phyloP scores from a whole-genome alignment of 2,329 filamentous ascomycete genomes.

The Verticillium tricorpus region DNA sequence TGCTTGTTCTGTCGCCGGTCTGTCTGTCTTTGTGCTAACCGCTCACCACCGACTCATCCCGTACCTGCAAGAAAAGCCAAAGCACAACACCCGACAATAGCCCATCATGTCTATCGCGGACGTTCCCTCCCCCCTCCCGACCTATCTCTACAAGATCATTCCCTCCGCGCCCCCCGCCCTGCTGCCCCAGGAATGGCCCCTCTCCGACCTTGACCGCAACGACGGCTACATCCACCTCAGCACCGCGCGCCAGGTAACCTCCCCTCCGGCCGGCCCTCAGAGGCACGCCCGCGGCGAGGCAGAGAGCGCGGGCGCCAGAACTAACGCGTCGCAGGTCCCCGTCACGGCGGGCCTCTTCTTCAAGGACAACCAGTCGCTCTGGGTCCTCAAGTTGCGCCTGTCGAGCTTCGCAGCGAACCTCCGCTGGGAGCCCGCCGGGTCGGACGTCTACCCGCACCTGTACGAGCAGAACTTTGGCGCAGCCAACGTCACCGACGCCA shows the following conservation, averaged over 20 bases:
- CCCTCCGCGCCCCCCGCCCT: slow-evolving; percentile 46
- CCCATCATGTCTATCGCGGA: neutral
- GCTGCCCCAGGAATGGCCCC: slow-evolving; percentile 48
- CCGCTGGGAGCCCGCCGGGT: slow-evolving; percentile 48
- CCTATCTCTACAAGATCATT: slow-evolving; percentile 58
- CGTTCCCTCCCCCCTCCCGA: slow-evolving; percentile 25
- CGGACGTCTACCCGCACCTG: slow-evolving; percentile 51
- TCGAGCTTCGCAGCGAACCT: slow-evolving; percentile 35
- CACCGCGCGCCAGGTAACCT: slow-evolving; percentile 46
- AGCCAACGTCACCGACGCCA: slow-evolving; percentile 41
- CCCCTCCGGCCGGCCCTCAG: neutral
- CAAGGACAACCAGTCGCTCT: slow-evolving; percentile 30
- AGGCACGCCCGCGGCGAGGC: too few species aligned
- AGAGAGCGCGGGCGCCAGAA: neutral
- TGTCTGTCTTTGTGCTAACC: neutral
- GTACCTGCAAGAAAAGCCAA: neutral
- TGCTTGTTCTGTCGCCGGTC: neutral
- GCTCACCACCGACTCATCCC: neutral
- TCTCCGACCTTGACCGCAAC: slow-evolving; percentile 54
- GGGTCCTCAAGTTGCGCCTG: slow-evolving; percentile 50
- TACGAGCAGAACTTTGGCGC: slow-evolving; percentile 51
- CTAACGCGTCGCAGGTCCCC: slow-evolving; percentile 30
- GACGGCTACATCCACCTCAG: slow-evolving; percentile 62
- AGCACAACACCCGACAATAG: neutral
- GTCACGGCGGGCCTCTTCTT: slow-evolving; percentile 42